These are phyloP conservation scores for Epichloe gansuensis DNA, from an alignment of 2,329 filamentous ascomycete genomes.

Conservation along the genomic window DNA sequence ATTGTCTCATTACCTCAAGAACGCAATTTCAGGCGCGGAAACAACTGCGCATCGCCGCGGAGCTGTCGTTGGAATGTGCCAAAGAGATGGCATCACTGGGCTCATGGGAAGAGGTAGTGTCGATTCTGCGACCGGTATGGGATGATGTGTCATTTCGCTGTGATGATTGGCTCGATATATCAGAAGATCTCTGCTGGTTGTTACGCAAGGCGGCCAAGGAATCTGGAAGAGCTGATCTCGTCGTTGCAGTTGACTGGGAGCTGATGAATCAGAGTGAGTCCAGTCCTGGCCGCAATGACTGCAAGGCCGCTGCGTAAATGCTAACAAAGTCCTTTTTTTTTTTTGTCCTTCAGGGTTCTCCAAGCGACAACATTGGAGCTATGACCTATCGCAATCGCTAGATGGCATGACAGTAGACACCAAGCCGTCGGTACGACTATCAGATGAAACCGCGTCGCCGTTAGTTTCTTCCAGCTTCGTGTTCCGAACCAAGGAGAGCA, in stretches of 20 bases:
- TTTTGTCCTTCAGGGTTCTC: constrained; percentile 32
- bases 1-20: constrained; percentile 37
- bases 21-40: constrained; percentile 40
- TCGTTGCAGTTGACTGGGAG: constrained; percentile 53
- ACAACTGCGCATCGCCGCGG: constrained; percentile 40
- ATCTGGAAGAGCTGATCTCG: constrained; percentile 38
- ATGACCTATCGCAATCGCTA: constrained; percentile 45
- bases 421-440: constrained; percentile 37
- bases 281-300: no score
- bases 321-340: no score
- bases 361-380: constrained; percentile 43
- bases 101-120: constrained; percentile 41
- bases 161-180: constrained; percentile 47
- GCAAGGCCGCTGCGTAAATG: no score
- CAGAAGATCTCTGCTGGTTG: constrained; percentile 49
- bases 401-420: constrained; percentile 31
- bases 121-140: constrained; percentile 44
- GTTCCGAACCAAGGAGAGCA: constrained; percentile 45
- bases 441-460: constrained; percentile 37
- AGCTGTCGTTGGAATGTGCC: constrained; percentile 44
- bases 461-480: constrained; percentile 43
- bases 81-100: constrained; percentile 38
- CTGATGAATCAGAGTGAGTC: constrained; percentile 44
- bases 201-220: constrained; percentile 43
- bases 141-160: constrained; percentile 40